Base-by-base conservation (phyloP, 1,139 yeast species). In the Saccharomycopsis hybrid region DNA sequence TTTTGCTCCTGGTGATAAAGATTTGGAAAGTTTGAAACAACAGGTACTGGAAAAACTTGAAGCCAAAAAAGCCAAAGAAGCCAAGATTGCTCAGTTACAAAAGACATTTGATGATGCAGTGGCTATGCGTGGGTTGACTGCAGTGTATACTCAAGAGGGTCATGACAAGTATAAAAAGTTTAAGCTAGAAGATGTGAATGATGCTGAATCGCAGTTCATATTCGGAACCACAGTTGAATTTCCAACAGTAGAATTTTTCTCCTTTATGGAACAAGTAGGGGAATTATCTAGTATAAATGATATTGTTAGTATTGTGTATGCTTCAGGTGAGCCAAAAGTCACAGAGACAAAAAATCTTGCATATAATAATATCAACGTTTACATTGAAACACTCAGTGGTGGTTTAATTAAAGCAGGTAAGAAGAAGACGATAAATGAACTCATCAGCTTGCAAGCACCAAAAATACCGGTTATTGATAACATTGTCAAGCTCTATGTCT, bases 381-480 rank as follows among this genome's bases (percentile, higher is more conserved):
- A 24, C 63, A 81, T 87, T 79, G 97, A 88, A 64, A 88, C 97
- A 0, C 73, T 69, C 41, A 62, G 80, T 2, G 97, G 96, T 41
- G 97, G 97, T 0, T 71, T 92, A 54, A 81, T 90, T 41, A 88
- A 87, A 65, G 79, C 86, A 1, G 96, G 96, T 40, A 85, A 83
- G 63, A 87, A 85, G 58, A 77, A 82, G 29, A 71, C 86, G 1
- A 65, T 90, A 30, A 77, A 78, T 57, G 76, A 77, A 52, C 84
- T 84, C 0, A 70, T 89, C 55, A 75, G 79, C 68, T 74, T 79
- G 50, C 78, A 76, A 42, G 66, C 68, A 8, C 87, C 95, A 5
- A 74, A 72, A 41, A 79, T 87, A 4, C 96, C 96, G 2, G 66
- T 90, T 41, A 81, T 90, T 55, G 97, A 90, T 61, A 76, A 78